Evolutionary conservation across 306 rosid genomes (phyloP).

Genomic region (Prunus mira): DNA sequence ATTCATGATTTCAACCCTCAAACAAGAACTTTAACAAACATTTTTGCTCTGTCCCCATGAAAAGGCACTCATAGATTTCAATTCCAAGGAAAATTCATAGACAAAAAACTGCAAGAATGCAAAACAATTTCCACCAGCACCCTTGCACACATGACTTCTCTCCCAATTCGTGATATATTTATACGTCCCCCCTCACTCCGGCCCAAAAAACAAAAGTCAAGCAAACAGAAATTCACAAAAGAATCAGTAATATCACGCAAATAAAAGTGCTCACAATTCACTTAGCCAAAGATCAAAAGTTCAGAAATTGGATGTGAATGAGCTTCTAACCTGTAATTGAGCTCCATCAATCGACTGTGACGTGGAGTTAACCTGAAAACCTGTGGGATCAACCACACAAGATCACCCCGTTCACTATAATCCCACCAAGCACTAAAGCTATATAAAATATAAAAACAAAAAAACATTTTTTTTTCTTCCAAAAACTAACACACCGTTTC

Average conservation of each 20-base stretch:
- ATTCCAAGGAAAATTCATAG: neutral
- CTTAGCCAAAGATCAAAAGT: neutral
- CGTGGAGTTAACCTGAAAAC: conserved; percentile 36
- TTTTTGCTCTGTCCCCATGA: neutral
- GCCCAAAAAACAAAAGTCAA: neutral
- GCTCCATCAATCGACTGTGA: conserved; percentile 31
- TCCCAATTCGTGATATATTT: conserved; percentile 7
- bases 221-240: neutral
- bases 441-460: neutral
- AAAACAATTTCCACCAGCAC: conserved; percentile 1
- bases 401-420: conserved; percentile 13
- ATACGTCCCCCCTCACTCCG: neutral
- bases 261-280: neutral
- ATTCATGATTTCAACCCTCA: neutral
- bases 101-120: neutral
- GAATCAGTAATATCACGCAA: neutral
- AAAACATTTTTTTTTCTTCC: neutral
- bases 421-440: neutral
- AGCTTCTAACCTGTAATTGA: conserved; percentile 57
- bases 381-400: conserved; percentile 42
- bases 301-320: conserved; percentile 3
- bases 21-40: neutral
- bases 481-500: neutral
- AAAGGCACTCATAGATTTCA: neutral
- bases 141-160: neutral